Evolutionary conservation across 306 rosid species (phyloP).

Genomic region (Gillenia trifoliata): DNA sequence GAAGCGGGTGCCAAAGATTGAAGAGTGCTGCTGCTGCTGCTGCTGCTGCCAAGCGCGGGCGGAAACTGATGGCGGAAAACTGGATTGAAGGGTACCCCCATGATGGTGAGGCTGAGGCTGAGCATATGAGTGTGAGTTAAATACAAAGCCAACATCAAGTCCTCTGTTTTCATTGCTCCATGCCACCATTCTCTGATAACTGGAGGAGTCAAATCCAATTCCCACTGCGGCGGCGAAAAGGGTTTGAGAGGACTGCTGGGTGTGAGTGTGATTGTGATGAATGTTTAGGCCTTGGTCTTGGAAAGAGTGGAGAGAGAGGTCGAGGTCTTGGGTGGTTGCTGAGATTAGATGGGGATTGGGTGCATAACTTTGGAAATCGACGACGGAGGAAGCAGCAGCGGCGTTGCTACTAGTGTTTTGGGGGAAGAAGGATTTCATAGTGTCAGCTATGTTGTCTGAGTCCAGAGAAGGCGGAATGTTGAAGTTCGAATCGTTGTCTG

Average conservation of each 20-base stretch:
- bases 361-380: constrained; percentile 55
- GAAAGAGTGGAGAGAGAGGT: constrained; percentile 67
- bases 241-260: constrained; percentile 25
- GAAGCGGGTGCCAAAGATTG: constrained; percentile 51
- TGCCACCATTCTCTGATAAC: constrained; percentile 41
- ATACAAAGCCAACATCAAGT: constrained; percentile 29
- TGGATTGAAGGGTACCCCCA: constrained; percentile 75
- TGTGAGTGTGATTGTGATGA: constrained; percentile 9
- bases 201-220: constrained; percentile 40
- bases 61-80: constrained; percentile 34
- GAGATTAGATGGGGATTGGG: constrained; percentile 38
- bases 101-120: constrained; percentile 23
- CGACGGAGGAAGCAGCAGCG: constrained; percentile 33
- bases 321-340: constrained; percentile 53
- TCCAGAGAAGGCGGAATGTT: constrained; percentile 31
- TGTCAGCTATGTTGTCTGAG: constrained; percentile 40
- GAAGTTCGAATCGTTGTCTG: constrained; percentile 32
- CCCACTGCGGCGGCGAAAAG: constrained; percentile 24
- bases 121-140: constrained; percentile 21
- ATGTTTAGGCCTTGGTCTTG: constrained; percentile 36
- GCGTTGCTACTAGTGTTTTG: constrained; percentile 30
- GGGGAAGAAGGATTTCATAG: constrained; percentile 52
- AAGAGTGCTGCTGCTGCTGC: constrained; percentile 36
- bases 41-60: constrained; percentile 35
- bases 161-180: constrained; percentile 45